Evolutionary conservation across 2,329 filamentous ascomycete genomes (phyloP).

Genomic region (Paecilomyces sp.): DNA sequence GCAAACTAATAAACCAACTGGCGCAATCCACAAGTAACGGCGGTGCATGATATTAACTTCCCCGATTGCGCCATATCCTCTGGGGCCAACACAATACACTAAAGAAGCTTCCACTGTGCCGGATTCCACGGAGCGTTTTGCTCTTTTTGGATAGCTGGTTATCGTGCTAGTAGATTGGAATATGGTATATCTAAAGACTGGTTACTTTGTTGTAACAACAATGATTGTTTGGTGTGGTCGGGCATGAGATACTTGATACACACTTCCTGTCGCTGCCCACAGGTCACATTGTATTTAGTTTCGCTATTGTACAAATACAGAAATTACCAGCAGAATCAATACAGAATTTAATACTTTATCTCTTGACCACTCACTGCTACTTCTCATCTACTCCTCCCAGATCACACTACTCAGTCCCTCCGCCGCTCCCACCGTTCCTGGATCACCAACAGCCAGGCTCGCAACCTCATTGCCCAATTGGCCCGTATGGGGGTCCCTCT

Average conservation of each 20-base stretch:
- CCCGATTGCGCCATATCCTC: neutral
- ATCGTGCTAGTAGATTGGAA: neutral
- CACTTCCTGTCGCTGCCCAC: too few species aligned
- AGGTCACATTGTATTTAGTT: too few species aligned
- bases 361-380: neutral
- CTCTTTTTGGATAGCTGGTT: neutral
- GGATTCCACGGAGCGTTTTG: neutral
- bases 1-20: neutral
- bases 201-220: too few species aligned
- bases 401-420: slow-evolving; percentile 29
- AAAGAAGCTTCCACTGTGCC: neutral
- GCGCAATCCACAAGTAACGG: neutral
- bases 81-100: neutral
- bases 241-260: too few species aligned
- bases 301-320: neutral
- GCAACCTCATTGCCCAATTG: slow-evolving; percentile 41
- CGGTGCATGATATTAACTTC: neutral
- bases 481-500: slow-evolving; percentile 54
- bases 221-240: too few species aligned
- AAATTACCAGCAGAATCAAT: neutral
- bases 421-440: slow-evolving; percentile 16
- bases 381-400: slow-evolving; percentile 20
- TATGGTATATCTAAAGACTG: too few species aligned
- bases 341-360: neutral
- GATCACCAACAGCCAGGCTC: slow-evolving; percentile 20